Conservation (phyloP, 805 yeast species). For the Hanseniaspora jakobsenii region DNA sequence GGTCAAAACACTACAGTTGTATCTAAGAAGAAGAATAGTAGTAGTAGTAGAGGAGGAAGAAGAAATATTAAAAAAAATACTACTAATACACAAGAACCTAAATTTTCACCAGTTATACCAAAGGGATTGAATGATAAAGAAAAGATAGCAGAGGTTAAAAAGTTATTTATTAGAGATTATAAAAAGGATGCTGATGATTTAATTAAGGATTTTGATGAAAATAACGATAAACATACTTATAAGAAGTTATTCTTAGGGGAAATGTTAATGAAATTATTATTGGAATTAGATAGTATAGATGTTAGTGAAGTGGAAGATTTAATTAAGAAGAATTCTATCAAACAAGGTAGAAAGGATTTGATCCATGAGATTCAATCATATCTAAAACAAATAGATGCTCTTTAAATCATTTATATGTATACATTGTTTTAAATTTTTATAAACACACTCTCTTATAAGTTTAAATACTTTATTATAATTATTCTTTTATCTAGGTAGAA, state of each 20-base stretch:
- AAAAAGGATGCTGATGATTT: conserved; percentile 19
- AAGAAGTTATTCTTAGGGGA: conserved; percentile 52
- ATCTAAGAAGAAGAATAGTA: neutral
- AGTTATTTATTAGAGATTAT: conserved; percentile 24
- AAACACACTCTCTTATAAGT: too few species aligned
- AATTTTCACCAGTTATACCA: conserved; percentile 15
- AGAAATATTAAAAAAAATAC: conserved; percentile 13
- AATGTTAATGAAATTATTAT: conserved; percentile 50
- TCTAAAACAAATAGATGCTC: conserved; percentile 42
- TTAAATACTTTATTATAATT: too few species aligned
- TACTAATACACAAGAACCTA: too few species aligned
- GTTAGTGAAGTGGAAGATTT: conserved; percentile 29
- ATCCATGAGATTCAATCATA: conserved; percentile 50
- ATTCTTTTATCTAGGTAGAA: too few species aligned
- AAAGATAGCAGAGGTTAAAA: conserved; percentile 22
- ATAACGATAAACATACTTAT: conserved; percentile 29
- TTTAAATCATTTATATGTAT: too few species aligned
- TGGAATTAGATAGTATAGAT: conserved; percentile 57
- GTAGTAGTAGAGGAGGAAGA: neutral
- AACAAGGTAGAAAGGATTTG: conserved; percentile 45
- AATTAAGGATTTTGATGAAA: conserved; percentile 17
- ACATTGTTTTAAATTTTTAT: too few species aligned
- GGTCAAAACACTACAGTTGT: neutral
- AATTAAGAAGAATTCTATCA: conserved; percentile 37
- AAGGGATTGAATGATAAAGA: conserved; percentile 21